phyloP scores from a whole-genome alignment of 1,284 basidiomycete species.

The Malassezia yamatoensis region DNA sequence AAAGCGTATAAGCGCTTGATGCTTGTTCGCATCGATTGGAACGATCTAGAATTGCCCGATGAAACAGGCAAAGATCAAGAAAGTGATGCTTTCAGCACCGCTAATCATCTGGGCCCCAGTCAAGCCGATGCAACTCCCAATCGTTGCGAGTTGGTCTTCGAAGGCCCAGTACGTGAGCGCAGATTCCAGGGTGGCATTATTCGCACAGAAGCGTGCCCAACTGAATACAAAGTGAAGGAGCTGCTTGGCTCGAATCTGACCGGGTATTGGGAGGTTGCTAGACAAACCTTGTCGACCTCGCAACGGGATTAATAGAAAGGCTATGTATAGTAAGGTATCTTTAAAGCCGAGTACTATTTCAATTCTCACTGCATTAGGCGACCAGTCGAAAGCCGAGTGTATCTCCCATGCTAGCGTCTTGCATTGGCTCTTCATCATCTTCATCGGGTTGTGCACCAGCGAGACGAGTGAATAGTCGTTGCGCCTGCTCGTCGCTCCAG shows the following conservation, averaged over 20 bases:
- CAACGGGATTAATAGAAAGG: not conserved
- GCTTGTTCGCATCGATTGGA: constrained; percentile 84
- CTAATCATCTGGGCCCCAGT: too few species aligned
- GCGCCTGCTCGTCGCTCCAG: constrained; percentile 36
- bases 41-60: constrained; percentile 71
- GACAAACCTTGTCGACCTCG: constrained; percentile 50
- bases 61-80: constrained; percentile 47
- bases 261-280: constrained; percentile 87
- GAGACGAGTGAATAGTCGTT: constrained; percentile 34
- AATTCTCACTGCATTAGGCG: too few species aligned
- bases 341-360: constrained; percentile 11
- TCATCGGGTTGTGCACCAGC: constrained; percentile 7
- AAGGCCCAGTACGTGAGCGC: constrained; percentile 74
- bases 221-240: constrained; percentile 74
- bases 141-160: constrained; percentile 81
- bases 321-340: constrained; percentile 18
- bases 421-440: not conserved
- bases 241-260: constrained; percentile 68
- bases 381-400: too few species aligned
- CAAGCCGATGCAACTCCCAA: constrained; percentile 63
- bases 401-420: too few species aligned
- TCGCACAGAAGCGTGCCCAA: constrained; percentile 59
- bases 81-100: constrained; percentile 13
- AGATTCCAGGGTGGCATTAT: constrained; percentile 52
- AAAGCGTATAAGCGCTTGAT: constrained; percentile 81